These are phyloP conservation scores for Pestalotiopsis sp. DNA, from an alignment of 2,329 filamentous ascomycete genomes.

Conservation along the genomic window DNA sequence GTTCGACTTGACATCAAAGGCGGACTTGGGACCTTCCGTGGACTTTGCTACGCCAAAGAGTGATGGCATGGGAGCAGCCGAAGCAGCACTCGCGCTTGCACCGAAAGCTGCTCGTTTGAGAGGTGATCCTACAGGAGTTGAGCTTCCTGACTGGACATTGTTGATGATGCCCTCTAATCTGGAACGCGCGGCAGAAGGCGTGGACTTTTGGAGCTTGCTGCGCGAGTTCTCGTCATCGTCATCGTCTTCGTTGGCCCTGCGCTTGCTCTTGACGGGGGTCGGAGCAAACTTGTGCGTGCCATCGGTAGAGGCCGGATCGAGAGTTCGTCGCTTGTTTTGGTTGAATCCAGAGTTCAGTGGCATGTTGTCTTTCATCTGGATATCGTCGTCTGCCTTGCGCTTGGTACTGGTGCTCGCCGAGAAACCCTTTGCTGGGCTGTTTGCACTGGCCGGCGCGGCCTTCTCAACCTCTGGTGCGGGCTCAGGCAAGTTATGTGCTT, in stretches of 20 bases:
- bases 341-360: constrained; percentile 37
- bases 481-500: constrained; percentile 56
- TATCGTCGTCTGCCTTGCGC: constrained; percentile 59
- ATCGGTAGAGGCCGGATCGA: constrained; percentile 41
- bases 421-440: constrained; percentile 27
- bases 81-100: constrained; percentile 13
- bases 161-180: constrained; percentile 62
- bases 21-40: constrained; percentile 14
- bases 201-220: constrained; percentile 52
- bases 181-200: constrained; percentile 56
- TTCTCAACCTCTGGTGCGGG: constrained; percentile 46
- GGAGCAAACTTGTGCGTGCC: constrained; percentile 35
- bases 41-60: constrained; percentile 23
- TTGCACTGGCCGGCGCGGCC: constrained; percentile 29
- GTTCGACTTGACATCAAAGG: constrained; percentile 32
- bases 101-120: constrained; percentile 23
- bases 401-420: constrained; percentile 37
- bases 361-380: constrained; percentile 40
- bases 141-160: constrained; percentile 40
- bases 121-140: constrained; percentile 31
- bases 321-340: constrained; percentile 52
- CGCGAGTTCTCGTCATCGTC: constrained; percentile 50
- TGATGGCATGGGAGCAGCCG: constrained; percentile 7
- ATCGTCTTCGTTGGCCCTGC: constrained; percentile 49
- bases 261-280: constrained; percentile 51